phyloP scores from a whole-genome alignment of 1,139 yeast genomes.

The Entelexis paramagnoliae region DNA sequence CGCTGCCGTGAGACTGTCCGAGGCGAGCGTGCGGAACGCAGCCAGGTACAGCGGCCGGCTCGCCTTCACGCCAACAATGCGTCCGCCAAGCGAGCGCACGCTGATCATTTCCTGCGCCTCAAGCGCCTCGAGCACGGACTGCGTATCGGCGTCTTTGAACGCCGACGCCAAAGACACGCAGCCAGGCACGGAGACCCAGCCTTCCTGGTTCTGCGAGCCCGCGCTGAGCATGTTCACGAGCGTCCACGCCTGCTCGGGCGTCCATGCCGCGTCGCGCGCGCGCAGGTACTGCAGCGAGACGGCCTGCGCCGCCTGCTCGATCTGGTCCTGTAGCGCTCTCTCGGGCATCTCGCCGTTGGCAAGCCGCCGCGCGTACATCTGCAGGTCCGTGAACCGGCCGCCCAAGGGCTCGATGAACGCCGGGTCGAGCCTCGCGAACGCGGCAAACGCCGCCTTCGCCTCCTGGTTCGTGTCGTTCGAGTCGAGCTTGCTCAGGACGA shows the following conservation, averaged over 20 bases:
- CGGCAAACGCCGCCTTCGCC: slow-evolving; percentile 4
- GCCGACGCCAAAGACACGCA: slow-evolving; percentile 6
- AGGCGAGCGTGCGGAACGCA: slow-evolving; percentile 59
- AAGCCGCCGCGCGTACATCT: slow-evolving; percentile 77
- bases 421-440: slow-evolving; percentile 34
- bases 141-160: slow-evolving; percentile 6
- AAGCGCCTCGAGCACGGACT: slow-evolving; percentile 48
- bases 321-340: slow-evolving; percentile 69
- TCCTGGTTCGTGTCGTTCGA: background rate
- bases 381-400: slow-evolving; percentile 89
- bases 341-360: slow-evolving; percentile 75
- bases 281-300: slow-evolving; percentile 65
- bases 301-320: slow-evolving; percentile 77
- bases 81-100: slow-evolving; percentile 62
- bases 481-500: slow-evolving; percentile 13
- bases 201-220: background rate
- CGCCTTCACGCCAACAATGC: slow-evolving; percentile 53
- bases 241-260: slow-evolving; percentile 81
- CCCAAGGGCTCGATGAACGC: slow-evolving; percentile 66
- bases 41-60: slow-evolving; percentile 80
- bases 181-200: slow-evolving; percentile 20
- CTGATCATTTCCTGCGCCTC: slow-evolving; percentile 72
- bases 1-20: slow-evolving; percentile 47
- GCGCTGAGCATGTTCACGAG: slow-evolving; percentile 49
- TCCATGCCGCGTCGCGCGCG: slow-evolving; percentile 39